Evolutionary conservation across 2,329 filamentous ascomycete species (phyloP), one percentile per base, ranked within the genome.

Genomic region (Rhynchosporium graminicola): DNA sequence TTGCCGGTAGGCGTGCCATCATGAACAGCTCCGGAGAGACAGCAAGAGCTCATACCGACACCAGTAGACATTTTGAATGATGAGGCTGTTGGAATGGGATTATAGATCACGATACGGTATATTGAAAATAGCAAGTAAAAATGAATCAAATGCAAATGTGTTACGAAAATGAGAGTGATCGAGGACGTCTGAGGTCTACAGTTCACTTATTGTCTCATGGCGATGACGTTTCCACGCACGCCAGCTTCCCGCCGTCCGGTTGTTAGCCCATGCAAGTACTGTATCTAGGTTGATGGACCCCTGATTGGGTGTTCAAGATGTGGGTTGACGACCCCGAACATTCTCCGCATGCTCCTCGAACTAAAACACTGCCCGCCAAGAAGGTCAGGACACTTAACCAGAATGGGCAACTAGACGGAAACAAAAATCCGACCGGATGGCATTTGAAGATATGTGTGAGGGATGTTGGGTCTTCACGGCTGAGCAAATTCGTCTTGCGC

Each of bases 31-130:
- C 76, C 77, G 10, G 74, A 76, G 42, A 79, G 72, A 73, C 77
- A 79, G 73, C 77, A 80, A 8, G 70, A 67, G 64, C 71, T 71
- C 71, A 78, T 76, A 60, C 77, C 76, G 38, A 76, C 73, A 51
- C 73, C 71, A 29, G 75, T 76, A 56, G 76, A 72, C 75, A 77
- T 77, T 45, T 36, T 68, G 59, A 63, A 40, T 47, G 54, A 43
- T 47, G 33, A 50, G 51, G 43, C 26, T 36, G 28, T 4, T 3
- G 3, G 5, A 28, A 8, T 20, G 33, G n/a, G 9, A 40, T 40
- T 15, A 42, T 15, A 12, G n/a, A 54, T 42, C 33, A 36, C 6
- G 33, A 36, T 36, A 36, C 9, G 33, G 1, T 20, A 20, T 20
- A 20, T 20, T 36, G 0, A 36, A 36, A 6, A 10, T 36, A 36